A percentile compares a stretch with the other conserved stretches of the same genome.
These are phyloP conservation scores for Penicillium odoratum DNA, from an alignment of 495 filamentous ascomycete genomes.

Conservation along the genomic window DNA sequence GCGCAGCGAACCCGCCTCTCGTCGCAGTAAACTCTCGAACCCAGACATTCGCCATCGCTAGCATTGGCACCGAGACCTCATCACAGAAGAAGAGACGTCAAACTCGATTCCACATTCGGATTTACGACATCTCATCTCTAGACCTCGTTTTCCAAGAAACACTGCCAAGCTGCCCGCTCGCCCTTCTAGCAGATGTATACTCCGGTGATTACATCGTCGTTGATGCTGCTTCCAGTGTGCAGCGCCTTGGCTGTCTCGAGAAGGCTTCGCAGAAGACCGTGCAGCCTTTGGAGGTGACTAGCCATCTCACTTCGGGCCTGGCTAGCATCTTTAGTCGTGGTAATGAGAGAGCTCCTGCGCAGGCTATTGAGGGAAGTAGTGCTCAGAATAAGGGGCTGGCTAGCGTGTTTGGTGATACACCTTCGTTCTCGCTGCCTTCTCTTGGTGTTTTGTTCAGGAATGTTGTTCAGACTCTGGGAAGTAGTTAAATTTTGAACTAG, in stretches of 20 bases:
- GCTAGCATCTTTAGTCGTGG: slow-evolving; percentile 49
- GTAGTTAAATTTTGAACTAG: slow-evolving; percentile 16
- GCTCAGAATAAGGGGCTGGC: slow-evolving; percentile 66
- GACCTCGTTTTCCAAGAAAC: slow-evolving; percentile 29
- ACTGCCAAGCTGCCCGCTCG: slow-evolving; percentile 30
- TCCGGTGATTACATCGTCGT: slow-evolving; percentile 62
- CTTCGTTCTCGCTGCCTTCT: slow-evolving; percentile 74
- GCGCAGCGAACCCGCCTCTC: slow-evolving; percentile 16
- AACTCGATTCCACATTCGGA: slow-evolving; percentile 26
- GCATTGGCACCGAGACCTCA: slow-evolving; percentile 3
- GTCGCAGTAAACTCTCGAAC: slow-evolving; percentile 41
- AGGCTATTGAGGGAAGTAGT: slow-evolving; percentile 41
- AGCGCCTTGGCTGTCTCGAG: slow-evolving; percentile 57
- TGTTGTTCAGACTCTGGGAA: slow-evolving; percentile 51
- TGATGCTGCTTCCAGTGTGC: slow-evolving; percentile 36
- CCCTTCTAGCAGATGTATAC: slow-evolving; percentile 37
- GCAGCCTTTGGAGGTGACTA: slow-evolving; percentile 42
- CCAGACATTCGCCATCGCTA: slow-evolving; percentile 37
- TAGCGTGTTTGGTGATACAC: slow-evolving; percentile 70
- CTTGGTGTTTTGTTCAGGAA: slow-evolving; percentile 76
- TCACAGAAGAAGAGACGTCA: slow-evolving; percentile 26
- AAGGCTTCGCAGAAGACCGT: slow-evolving; percentile 51
- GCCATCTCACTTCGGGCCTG: slow-evolving; percentile 48
- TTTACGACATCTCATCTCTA: slow-evolving; percentile 41
- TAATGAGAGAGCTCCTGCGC: slow-evolving; percentile 20